A percentile compares a stretch with the other conserved stretches of the same genome.
Evolutionary conservation across 2,329 filamentous ascomycete genomes (phyloP).

Genomic region (Sporothrix protearum): DNA sequence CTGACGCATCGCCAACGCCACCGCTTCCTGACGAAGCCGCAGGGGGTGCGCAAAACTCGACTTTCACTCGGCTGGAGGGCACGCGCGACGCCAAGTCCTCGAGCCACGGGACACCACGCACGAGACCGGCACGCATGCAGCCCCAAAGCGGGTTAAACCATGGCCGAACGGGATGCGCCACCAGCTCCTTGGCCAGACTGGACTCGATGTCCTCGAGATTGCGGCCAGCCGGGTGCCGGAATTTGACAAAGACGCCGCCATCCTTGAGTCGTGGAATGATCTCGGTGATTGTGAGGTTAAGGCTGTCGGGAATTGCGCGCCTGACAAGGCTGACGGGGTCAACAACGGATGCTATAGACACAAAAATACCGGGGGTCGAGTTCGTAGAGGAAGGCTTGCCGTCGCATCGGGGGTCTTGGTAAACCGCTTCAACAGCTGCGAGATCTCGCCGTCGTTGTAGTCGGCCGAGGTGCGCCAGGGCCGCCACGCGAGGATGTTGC

Average conservation of each 20-base stretch:
- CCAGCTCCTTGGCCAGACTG: conserved; percentile 59
- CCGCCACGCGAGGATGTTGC: conserved; percentile 42
- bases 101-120: conserved; percentile 85
- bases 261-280: conserved; percentile 84
- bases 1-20: conserved; percentile 41
- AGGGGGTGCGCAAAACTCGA: conserved; percentile 76
- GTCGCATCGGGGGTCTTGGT: conserved; percentile 49
- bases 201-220: conserved; percentile 44
- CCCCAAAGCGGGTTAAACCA: conserved; percentile 83
- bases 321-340: conserved; percentile 54
- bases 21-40: conserved; percentile 37
- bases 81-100: conserved; percentile 79
- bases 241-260: conserved; percentile 90
- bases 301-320: conserved; percentile 59
- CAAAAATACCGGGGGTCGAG: not conserved
- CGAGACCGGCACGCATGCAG: conserved; percentile 63
- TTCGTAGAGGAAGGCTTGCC: conserved; percentile 14
- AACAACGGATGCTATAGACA: conserved; percentile 29
- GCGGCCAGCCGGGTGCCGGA: conserved; percentile 50
- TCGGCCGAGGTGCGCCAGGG: conserved; percentile 42
- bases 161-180: conserved; percentile 69
- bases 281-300: conserved; percentile 69
- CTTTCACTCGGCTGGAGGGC: conserved; percentile 69
- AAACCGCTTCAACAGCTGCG: conserved; percentile 50
- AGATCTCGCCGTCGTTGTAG: conserved; percentile 44